Percentiles rank a stretch among this genome's conserved stretches.
Conservation (phyloP, 1,284 basidiomycete species). For the Ustilago bromivora region DNA sequence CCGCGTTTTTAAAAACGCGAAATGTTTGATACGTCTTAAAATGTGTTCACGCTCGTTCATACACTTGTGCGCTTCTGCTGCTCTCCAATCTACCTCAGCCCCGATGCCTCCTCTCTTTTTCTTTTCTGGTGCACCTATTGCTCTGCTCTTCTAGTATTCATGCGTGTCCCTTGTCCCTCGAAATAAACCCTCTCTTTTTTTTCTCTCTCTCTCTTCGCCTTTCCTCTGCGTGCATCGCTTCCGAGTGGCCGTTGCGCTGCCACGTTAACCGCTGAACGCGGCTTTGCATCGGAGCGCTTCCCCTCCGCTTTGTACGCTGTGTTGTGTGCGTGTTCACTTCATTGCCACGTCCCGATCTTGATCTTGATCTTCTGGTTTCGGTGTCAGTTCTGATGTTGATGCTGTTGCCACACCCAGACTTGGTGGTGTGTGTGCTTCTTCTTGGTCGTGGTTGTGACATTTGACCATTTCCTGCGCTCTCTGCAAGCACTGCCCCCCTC, state of each 20-base stretch:
- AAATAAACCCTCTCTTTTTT: not conserved
- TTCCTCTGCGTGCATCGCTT: not conserved
- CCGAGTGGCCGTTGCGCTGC: not conserved
- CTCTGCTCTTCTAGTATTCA: not conserved
- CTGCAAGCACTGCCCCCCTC: slow-evolving; percentile 1
- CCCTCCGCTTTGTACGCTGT: not conserved
- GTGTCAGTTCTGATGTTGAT: not conserved
- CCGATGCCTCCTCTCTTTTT: not conserved
- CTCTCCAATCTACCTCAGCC: slow-evolving; percentile 1
- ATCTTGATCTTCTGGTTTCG: not conserved
- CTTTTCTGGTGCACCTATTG: not conserved
- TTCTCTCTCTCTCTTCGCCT: not conserved
- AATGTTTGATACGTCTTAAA: no score
- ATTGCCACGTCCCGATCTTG: slow-evolving; percentile 5
- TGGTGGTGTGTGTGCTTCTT: not conserved
- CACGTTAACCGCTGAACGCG: slow-evolving; percentile 10
- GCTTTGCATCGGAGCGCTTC: slow-evolving; percentile 14
- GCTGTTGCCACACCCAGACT: not conserved
- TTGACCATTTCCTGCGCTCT: slow-evolving; percentile 4
- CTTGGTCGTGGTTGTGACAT: not conserved
- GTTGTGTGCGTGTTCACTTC: no score
- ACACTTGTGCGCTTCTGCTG: not conserved
- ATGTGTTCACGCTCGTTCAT: no score
- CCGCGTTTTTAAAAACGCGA: no score
- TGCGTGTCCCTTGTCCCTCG: not conserved